phyloP scores from a whole-genome alignment of 2,329 filamentous ascomycete genomes.

The Fusarium cyanostomum region DNA sequence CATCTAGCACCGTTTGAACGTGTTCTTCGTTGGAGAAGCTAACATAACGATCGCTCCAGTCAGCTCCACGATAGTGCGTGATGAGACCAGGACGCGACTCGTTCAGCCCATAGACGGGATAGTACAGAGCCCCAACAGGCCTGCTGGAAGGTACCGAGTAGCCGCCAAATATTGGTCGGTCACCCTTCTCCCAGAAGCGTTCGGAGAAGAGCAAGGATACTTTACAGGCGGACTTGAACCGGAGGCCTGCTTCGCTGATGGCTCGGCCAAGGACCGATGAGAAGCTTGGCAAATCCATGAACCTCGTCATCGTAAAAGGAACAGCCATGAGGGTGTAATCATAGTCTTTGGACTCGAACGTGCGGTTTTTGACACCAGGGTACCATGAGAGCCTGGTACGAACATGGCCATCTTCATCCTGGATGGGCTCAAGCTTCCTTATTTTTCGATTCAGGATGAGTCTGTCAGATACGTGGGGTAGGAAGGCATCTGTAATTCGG shows the following conservation, averaged over 20 bases:
- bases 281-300: conserved; percentile 64
- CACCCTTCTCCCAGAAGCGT: conserved; percentile 65
- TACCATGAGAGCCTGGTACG: conserved; percentile 46
- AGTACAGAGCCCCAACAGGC: conserved; percentile 70
- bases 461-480: background rate
- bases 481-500: conserved; percentile 2
- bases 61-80: conserved; percentile 64
- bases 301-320: conserved; percentile 71
- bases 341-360: conserved; percentile 53
- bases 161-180: conserved; percentile 68
- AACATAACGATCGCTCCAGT: conserved; percentile 6
- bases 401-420: background rate
- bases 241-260: conserved; percentile 14
- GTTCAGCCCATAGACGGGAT: conserved; percentile 74
- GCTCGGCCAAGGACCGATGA: conserved; percentile 10
- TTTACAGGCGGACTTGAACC: conserved; percentile 54
- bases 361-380: conserved; percentile 57
- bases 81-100: conserved; percentile 69
- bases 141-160: conserved; percentile 68
- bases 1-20: conserved; percentile 4
- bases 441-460: background rate
- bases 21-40: conserved; percentile 48
- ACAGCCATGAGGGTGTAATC: conserved; percentile 74
- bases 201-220: conserved; percentile 60
- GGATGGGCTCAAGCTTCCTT: background rate